Conservation (phyloP, 495 filamentous ascomycete genomes). For the Stereocaulon alpinum region DNA sequence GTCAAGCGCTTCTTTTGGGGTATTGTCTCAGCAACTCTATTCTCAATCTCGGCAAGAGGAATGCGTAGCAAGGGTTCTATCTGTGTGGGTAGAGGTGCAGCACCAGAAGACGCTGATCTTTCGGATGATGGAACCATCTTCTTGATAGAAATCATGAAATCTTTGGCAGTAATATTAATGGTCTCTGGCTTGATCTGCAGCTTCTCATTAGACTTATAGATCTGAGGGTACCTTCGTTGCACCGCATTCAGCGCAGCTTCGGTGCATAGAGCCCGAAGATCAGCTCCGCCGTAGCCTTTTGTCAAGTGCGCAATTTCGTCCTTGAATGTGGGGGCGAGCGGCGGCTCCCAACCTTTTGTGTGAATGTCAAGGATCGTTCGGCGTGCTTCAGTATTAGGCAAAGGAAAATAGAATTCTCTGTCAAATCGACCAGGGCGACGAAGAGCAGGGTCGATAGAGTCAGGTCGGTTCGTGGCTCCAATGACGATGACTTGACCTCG, state of each 20-base stretch:
- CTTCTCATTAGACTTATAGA: slow-evolving; percentile 85
- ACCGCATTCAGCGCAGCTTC: slow-evolving; percentile 98
- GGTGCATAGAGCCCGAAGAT: slow-evolving; percentile 86
- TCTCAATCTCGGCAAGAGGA: slow-evolving; percentile 56
- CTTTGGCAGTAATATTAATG: slow-evolving; percentile 76
- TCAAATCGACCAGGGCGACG: slow-evolving; percentile 96
- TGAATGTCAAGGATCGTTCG: slow-evolving; percentile 89
- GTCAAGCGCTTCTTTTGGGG: slow-evolving; percentile 76
- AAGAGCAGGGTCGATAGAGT: slow-evolving; percentile 95
- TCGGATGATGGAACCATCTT: slow-evolving; percentile 94
- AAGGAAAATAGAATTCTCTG: slow-evolving; percentile 92
- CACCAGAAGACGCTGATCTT: slow-evolving; percentile 70
- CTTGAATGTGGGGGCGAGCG: slow-evolving; percentile 66
- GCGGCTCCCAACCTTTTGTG: slow-evolving; percentile 82
- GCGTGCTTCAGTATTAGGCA: slow-evolving; percentile 69
- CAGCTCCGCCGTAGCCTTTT: slow-evolving; percentile 93
- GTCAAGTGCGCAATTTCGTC: slow-evolving; percentile 73
- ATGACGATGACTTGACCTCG: slow-evolving; percentile 97
- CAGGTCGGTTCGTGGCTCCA: slow-evolving; percentile 92
- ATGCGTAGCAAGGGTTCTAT: slow-evolving; percentile 73
- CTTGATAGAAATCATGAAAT: slow-evolving; percentile 94
- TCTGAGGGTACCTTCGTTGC: slow-evolving; percentile 89
- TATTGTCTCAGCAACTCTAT: slow-evolving; percentile 61
- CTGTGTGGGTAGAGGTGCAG: slow-evolving; percentile 61
- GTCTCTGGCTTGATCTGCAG: slow-evolving; percentile 74